A percentile compares a stretch with the other conserved stretches of the same genome.
These are phyloP conservation scores for Pelargonium cotyledonis DNA, from an alignment of 441 rosid species.

Conservation along the genomic window DNA sequence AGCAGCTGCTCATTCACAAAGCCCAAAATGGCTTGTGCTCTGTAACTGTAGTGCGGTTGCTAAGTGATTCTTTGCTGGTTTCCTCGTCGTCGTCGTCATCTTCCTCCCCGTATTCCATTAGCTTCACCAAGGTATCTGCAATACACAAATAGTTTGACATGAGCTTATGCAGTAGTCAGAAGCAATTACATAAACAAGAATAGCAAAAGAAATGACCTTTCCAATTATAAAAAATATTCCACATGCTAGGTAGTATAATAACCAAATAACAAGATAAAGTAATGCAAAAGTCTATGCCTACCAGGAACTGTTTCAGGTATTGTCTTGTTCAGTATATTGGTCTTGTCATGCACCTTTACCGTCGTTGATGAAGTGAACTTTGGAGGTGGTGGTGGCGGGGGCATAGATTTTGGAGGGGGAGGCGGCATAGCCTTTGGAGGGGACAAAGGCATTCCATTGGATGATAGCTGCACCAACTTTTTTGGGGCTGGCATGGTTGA, in stretches of 20 bases:
- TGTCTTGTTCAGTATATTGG: slow-evolving; percentile 20
- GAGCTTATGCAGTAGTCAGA: neutral
- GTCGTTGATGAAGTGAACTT: slow-evolving; percentile 34
- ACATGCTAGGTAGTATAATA: slow-evolving; percentile 2
- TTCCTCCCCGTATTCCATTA: slow-evolving; percentile 91
- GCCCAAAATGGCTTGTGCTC: slow-evolving; percentile 69
- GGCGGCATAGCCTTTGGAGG: slow-evolving; percentile 32
- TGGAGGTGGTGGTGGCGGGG: slow-evolving; percentile 37
- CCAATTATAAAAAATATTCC: neutral
- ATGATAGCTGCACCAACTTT: slow-evolving; percentile 34
- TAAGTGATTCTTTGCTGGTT: slow-evolving; percentile 26
- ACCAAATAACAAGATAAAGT: neutral
- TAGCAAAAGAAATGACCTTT: neutral
- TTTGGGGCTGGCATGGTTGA: slow-evolving; percentile 47
- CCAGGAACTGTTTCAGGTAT: slow-evolving; percentile 49
- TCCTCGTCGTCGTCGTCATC: slow-evolving; percentile 54
- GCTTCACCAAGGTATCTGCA: slow-evolving; percentile 79
- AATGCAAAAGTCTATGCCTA: slow-evolving; percentile 16
- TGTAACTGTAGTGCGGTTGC: slow-evolving; percentile 21
- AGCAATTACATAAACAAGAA: neutral
- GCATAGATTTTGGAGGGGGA: slow-evolving; percentile 30
- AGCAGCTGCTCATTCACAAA: slow-evolving; percentile 22
- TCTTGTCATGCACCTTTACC: slow-evolving; percentile 26
- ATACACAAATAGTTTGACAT: slow-evolving; percentile 14
- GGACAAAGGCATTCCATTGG: slow-evolving; percentile 33